Evolutionary conservation across 192 early-diverging fungal species (phyloP), one percentile per base, ranked within the genome.

Genomic region (Mycoemilia scoparia): DNA sequence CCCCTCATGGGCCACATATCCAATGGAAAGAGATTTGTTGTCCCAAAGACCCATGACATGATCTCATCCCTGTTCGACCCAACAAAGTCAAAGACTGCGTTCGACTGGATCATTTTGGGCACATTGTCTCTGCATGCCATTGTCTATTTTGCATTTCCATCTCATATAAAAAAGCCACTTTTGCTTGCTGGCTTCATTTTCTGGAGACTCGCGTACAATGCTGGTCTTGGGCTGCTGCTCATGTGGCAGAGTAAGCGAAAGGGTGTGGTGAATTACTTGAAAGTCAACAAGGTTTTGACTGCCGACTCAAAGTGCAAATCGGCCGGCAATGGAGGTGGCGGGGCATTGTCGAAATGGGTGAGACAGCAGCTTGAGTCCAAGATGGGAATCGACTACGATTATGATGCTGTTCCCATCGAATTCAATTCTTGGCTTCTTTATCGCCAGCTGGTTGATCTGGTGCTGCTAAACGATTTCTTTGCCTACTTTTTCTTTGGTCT

Each of bases 361-460:
- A 69, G 72, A 43, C 32, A 50, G 33, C 66, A 85, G 46, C 62
- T 87, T 14, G 72, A 69, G 30, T 60, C 59, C 23, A 84, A 87
- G 45, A 84, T 87, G 84, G 82, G 70, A 3, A 24, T 56, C 18
- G 80, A 79, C 40, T 84, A 83, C 48, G 57, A 70, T 33, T 88
- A 79, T 60, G 80, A 81, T 48, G 46, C 51, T n/a, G 73, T 73
- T 31, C 90, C 92, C 8, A 65, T 89, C 43, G 92, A 97, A 60
- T 97, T 83, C 69, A 95, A 90, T 40, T 76, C 81, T 11, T 97
- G 92, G 92, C 60, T 95, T 29, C 66, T 97, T 5, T 97, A 82
- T 62, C 84, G 90, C 21, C 80, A 83, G 46, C 58, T 97, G 19
- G 87, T 89, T 7, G 88, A 95, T 48, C 39, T 91, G 32, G 79